These are phyloP conservation scores for Geotrichum bryndzae DNA, from an alignment of 1,139 yeast genomes.

Conservation along the genomic window DNA sequence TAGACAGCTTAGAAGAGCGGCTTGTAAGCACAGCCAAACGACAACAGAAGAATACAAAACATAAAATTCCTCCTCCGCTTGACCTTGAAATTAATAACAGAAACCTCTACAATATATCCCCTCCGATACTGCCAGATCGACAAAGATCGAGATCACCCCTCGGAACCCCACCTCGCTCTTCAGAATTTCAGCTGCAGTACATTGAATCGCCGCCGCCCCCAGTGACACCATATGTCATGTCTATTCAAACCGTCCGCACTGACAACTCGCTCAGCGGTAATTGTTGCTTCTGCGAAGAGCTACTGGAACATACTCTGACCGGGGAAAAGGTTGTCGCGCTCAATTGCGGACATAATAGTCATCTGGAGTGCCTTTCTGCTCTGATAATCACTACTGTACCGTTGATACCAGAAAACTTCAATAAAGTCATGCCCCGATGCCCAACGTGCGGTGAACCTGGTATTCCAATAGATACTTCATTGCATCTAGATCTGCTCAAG, in stretches of 20 bases:
- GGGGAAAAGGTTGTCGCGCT: conserved; percentile 25
- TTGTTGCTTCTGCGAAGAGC: conserved; percentile 31
- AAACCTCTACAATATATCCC: conserved; percentile 3
- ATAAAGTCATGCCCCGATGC: conserved; percentile 25
- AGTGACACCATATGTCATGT: conserved; percentile 14
- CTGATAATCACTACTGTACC: conserved; percentile 20
- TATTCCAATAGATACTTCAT: conserved; percentile 21
- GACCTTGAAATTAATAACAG: conserved; percentile 3
- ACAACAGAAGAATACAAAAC: neutral
- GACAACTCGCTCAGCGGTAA: conserved; percentile 23
- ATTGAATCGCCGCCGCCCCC: conserved; percentile 11
- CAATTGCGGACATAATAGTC: conserved; percentile 27
- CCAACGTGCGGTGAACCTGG: conserved; percentile 28
- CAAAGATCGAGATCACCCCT: neutral
- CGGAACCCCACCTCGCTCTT: neutral
- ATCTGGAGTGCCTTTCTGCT: conserved; percentile 26
- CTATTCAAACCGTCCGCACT: conserved; percentile 12
- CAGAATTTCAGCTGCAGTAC: neutral
- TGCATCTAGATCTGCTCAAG: conserved; percentile 24
- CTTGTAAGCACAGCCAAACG: conserved; percentile 5
- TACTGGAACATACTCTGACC: conserved; percentile 23
- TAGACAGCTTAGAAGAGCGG: conserved; percentile 15
- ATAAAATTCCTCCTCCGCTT: conserved; percentile 13
- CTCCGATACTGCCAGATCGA: neutral
- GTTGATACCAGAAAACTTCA: conserved; percentile 16